Base-by-base conservation (phyloP, 1,284 basidiomycete genomes). In the Boletus sp. region DNA sequence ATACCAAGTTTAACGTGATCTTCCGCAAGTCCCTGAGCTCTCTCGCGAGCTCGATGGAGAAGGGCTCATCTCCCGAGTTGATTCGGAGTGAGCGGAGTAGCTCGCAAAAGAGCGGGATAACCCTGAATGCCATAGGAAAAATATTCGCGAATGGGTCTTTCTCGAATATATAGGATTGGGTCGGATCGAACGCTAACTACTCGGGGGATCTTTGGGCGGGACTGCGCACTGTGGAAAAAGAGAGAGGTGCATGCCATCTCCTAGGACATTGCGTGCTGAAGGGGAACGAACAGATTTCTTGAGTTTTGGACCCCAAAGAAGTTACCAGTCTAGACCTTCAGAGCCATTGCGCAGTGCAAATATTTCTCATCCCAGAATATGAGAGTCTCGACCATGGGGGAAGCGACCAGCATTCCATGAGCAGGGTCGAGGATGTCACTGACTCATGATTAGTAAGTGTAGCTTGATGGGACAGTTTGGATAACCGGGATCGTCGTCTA, bases 21-120 rank as follows among this genome's bases (percentile, higher is more conserved):
- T 55, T 66, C 16, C 64, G 54, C 38, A 44, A 35, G 44, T 65
- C 60, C 8, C 55, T 38, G 2, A 66, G 46, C 33, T 65, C 53
- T 51, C 43, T 57, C 27, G 48, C 13, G 33, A 62, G 48, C 23
- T 64, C 61, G 23, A 47, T 6, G 8, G 46, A 41, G 16, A 46
- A 19, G 6, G 33, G 9, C 6, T 54, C 56, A 4, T 42, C 33
- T 12, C 14, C 26, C 16, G 34, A 23, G 34, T 41, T 26, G 36
- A 39, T n/a, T 22, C 30, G 45, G 17, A 45, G 40, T n/a, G 46
- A 32, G 12, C n/a, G 36, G 9, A 40, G 33, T 4, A 56, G 20
- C 8, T 40, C 30, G 17, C 32, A 41, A 20, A 56, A 36, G 17
- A 32, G 5, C 7, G 27, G 2, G 2, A 52, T 34, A 8, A 32